phyloP scores from a whole-genome alignment of 805 yeast species.

The Starmerella bombicola region DNA sequence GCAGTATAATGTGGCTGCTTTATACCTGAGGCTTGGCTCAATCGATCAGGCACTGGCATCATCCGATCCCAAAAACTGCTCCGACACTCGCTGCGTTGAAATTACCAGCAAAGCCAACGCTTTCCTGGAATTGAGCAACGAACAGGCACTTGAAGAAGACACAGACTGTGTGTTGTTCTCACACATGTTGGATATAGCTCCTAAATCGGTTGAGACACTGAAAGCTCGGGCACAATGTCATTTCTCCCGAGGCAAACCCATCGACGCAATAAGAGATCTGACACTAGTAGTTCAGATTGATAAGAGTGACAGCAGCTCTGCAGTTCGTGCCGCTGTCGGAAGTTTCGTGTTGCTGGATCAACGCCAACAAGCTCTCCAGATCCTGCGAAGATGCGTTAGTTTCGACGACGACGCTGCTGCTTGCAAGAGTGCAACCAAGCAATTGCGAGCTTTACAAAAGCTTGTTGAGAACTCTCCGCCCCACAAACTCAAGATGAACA shows the following conservation, averaged over 20 bases:
- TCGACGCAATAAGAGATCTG: slow-evolving; percentile 30
- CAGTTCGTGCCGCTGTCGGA: slow-evolving; percentile 31
- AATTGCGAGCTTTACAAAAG: slow-evolving; percentile 24
- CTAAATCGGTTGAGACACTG: slow-evolving; percentile 23
- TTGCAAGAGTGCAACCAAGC: slow-evolving; percentile 38
- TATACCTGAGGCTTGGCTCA: slow-evolving; percentile 27
- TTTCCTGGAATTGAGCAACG: slow-evolving; percentile 5
- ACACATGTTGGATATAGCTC: slow-evolving; percentile 23
- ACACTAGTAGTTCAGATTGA: slow-evolving; percentile 23
- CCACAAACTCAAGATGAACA: slow-evolving; percentile 9
- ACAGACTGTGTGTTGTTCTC: slow-evolving; percentile 11
- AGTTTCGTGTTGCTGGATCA: slow-evolving; percentile 39
- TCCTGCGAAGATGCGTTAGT: slow-evolving; percentile 56
- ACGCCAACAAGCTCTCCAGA: slow-evolving; percentile 39
- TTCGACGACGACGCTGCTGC: slow-evolving; percentile 57
- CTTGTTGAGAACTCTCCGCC: slow-evolving; percentile 18
- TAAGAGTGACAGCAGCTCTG: slow-evolving; percentile 22
- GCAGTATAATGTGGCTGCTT: slow-evolving; percentile 26
- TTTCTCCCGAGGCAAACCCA: slow-evolving; percentile 24
- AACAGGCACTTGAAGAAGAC: slow-evolving; percentile 2
- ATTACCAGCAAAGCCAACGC: slow-evolving; percentile 13
- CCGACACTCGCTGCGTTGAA: slow-evolving; percentile 20
- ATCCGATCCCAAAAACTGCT: slow-evolving; percentile 7
- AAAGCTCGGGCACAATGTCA: slow-evolving; percentile 28
- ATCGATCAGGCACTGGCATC: slow-evolving; percentile 21